phyloP scores from a whole-genome alignment of 306 rosid genomes.

The Trifolium pratense region DNA sequence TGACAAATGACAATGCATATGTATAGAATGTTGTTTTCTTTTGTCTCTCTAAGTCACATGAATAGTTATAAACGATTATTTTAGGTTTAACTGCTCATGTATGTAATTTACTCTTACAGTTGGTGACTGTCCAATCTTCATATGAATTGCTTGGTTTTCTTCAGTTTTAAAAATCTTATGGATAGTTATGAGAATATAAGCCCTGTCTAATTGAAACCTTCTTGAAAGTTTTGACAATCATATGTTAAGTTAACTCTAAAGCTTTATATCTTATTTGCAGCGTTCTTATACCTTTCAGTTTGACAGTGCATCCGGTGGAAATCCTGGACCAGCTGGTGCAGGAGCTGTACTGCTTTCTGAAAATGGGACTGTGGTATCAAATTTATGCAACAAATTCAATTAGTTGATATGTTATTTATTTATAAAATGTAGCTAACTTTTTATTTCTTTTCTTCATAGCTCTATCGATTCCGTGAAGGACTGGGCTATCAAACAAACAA shows the following conservation, averaged over 20 bases:
- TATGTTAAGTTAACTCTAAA: not conserved
- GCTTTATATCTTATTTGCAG: constrained; percentile 48
- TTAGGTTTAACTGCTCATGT: too few species aligned
- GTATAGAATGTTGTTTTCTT: too few species aligned
- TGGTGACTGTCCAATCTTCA: not conserved
- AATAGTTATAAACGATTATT: too few species aligned
- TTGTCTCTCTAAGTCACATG: too few species aligned
- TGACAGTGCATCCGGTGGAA: constrained; percentile 93
- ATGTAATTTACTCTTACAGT: not conserved
- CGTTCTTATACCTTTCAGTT: constrained; percentile 66
- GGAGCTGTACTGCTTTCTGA: too few species aligned
- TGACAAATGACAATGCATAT: too few species aligned
- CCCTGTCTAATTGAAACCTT: not conserved
- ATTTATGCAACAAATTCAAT: too few species aligned
- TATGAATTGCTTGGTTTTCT: not conserved
- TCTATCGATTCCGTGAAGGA: constrained; percentile 76
- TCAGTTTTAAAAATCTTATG: not conserved
- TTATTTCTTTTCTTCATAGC: constrained; percentile 43
- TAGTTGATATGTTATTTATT: too few species aligned
- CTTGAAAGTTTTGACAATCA: not conserved
- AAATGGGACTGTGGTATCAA: too few species aligned
- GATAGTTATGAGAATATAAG: not conserved
- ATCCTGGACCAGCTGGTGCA: constrained; percentile 3
- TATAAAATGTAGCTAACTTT: too few species aligned
- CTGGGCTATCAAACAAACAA: constrained; percentile 75